Evolutionary conservation across 805 yeast genomes (phyloP).

Genomic region (Lachancea kluyveri): DNA sequence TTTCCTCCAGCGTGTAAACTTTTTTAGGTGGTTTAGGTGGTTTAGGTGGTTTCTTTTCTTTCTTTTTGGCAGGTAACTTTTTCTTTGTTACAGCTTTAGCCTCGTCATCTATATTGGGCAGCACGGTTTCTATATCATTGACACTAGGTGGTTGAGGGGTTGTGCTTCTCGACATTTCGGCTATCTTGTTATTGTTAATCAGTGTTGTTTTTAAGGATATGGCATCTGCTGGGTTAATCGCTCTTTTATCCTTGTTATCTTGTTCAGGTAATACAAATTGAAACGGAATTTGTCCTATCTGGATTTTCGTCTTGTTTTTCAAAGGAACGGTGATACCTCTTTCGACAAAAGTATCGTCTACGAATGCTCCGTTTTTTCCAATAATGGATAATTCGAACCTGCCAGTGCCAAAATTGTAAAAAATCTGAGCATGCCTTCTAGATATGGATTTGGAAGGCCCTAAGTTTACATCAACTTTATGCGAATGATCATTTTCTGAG

Average conservation of each 20-base stretch:
- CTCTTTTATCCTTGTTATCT: slow-evolving; percentile 34
- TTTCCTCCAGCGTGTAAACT: slow-evolving; percentile 71
- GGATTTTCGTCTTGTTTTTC: slow-evolving; percentile 74
- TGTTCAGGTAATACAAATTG: slow-evolving; percentile 77
- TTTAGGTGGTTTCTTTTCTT: slow-evolving; percentile 44
- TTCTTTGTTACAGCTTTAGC: slow-evolving; percentile 40
- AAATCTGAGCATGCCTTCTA: slow-evolving; percentile 89
- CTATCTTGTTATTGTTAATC: slow-evolving; percentile 27
- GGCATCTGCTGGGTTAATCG: slow-evolving; percentile 57
- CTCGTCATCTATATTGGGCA: slow-evolving; percentile 39
- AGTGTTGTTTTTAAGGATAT: slow-evolving; percentile 48
- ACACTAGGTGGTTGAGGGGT: slow-evolving; percentile 11
- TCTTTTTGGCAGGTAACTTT: slow-evolving; percentile 34
- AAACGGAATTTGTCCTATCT: slow-evolving; percentile 89
- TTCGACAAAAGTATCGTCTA: slow-evolving; percentile 83
- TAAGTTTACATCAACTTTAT: slow-evolving; percentile 84
- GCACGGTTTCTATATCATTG: slow-evolving; percentile 15
- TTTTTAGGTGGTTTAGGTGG: slow-evolving; percentile 51
- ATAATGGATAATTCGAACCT: slow-evolving; percentile 85
- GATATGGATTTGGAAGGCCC: slow-evolving; percentile 92
- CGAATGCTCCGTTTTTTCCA: slow-evolving; percentile 96
- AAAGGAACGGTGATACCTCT: slow-evolving; percentile 88
- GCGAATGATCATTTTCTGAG: slow-evolving; percentile 61
- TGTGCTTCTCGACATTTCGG: slow-evolving; percentile 5
- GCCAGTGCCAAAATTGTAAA: slow-evolving; percentile 94